Conservation (phyloP, 108 stramenopile species). For the Pseudonitzschia pungens region DNA sequence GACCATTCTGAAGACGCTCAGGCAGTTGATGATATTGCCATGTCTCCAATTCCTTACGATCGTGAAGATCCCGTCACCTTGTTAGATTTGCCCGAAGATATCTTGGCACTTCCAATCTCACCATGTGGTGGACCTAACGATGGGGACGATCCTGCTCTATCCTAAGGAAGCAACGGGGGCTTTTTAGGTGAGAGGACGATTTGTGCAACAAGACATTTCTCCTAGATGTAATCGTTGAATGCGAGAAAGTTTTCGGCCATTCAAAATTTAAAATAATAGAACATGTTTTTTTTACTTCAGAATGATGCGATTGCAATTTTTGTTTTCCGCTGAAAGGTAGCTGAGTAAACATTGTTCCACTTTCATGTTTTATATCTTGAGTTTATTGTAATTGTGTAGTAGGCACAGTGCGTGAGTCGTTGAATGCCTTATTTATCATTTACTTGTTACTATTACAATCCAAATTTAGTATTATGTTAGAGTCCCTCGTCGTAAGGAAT, state of each 20-base stretch:
- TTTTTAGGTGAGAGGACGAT: not conserved
- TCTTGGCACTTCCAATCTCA: conserved; percentile 49
- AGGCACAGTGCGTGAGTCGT: too few species aligned
- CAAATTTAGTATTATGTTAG: conserved; percentile 13
- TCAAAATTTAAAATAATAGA: too few species aligned
- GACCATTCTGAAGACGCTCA: conserved; percentile 11
- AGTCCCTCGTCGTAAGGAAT: conserved; percentile 6
- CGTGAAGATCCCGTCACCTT: conserved; percentile 42
- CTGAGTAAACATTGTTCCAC: too few species aligned
- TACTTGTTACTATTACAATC: not conserved
- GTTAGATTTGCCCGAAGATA: conserved; percentile 44
- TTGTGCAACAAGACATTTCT: too few species aligned
- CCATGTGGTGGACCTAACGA: conserved; percentile 42
- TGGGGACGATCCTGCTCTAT: conserved; percentile 29
- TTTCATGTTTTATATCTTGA: too few species aligned
- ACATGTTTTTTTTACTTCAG: too few species aligned
- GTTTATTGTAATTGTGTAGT: too few species aligned
- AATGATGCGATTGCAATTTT: too few species aligned
- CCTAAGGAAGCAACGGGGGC: not conserved
- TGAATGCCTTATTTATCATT: too few species aligned
- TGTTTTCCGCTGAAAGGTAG: too few species aligned
- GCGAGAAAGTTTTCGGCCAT: not conserved
- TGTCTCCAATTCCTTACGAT: conserved; percentile 47
- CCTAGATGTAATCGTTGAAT: not conserved
- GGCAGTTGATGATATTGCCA: conserved; percentile 35